phyloP scores from a whole-genome alignment of 805 yeast genomes.

The Nakazawaea siamensis region DNA sequence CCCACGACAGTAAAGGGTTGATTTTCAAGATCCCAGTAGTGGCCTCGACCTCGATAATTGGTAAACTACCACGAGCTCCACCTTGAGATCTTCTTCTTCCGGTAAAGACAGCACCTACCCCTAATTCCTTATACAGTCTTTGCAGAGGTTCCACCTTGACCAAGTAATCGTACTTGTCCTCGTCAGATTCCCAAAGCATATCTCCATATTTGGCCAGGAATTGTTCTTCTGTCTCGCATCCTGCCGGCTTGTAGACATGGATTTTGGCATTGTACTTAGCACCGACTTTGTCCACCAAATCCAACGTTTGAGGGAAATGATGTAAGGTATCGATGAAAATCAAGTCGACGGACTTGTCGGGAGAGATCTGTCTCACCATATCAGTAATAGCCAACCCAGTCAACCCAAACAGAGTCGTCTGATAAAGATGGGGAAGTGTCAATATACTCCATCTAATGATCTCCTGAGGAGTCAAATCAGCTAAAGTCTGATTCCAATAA shows the following conservation, averaged over 20 bases:
- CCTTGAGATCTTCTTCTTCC: conserved; percentile 92
- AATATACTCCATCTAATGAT: conserved; percentile 73
- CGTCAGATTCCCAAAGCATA: conserved; percentile 76
- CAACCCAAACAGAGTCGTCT: conserved; percentile 92
- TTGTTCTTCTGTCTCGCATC: conserved; percentile 46
- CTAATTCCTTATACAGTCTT: conserved; percentile 68
- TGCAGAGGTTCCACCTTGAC: conserved; percentile 92
- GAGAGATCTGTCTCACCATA: conserved; percentile 52
- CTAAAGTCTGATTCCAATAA: conserved; percentile 57
- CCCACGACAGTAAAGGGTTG: conserved; percentile 84
- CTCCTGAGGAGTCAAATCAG: conserved; percentile 55
- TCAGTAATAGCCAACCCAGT: conserved; percentile 87
- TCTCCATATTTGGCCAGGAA: conserved; percentile 67
- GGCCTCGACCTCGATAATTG: conserved; percentile 70
- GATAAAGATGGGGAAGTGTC: conserved; percentile 79
- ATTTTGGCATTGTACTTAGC: conserved; percentile 49
- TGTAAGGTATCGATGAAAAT: conserved; percentile 86
- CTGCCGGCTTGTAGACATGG: conserved; percentile 62
- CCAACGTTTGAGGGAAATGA: conserved; percentile 91
- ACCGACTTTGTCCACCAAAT: conserved; percentile 54
- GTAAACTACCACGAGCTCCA: conserved; percentile 63
- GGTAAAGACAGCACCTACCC: conserved; percentile 80
- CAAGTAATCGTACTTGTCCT: conserved; percentile 69
- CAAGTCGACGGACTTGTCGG: conserved; percentile 47
- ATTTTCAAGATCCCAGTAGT: conserved; percentile 69